Base-by-base conservation (phyloP, 169 alveolate genomes). In the Cyclospora cayetanensis region DNA sequence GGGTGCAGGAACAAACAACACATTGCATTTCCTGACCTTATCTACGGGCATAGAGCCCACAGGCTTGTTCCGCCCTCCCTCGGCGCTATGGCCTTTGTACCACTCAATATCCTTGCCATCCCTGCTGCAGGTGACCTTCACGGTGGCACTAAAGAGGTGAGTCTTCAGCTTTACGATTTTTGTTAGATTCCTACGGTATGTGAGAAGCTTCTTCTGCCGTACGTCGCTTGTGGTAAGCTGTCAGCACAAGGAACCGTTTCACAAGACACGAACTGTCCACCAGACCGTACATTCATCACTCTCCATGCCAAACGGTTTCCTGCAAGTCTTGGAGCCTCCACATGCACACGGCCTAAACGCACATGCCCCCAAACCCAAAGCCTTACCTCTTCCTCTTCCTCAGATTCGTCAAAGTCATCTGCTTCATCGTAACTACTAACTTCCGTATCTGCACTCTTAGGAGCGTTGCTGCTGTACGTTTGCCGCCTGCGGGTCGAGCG, bases 191-290 rank as follows among this genome's bases (percentile, higher is more conserved):
- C 90, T 42, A 22, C 94, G 63, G 63, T 76, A 91, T 12, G 85
- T 31, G 84, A 91, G 39, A 29, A 91, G 29, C 79, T 91, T 91
- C 68, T 91, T 80, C 53, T 76, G 74, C 12, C 88, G 91, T 5
- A 91, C 76, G 72, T 91, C 94, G 70, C 83, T 91, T 9, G 91
- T 76, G 11, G 91, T 91, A 29, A 91, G 66, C 94, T 91, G 80
- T 34, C 43, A 25, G 68, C 50, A n/a, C n/a, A n/a, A n/a, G n/a
- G n/a, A n/a, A n/a, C n/a, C n/a, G n/a, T n/a, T n/a, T n/a, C 68
- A 27, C 43, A 12, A 4, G 25, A 1, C 82, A 42, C 43, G 11
- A 2, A 41, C 25, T 37, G 29, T 3, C 1, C 2, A 27, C 66
- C 86, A 18, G 15, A n/a, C 7, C 7, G 60, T 29, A 25, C 7